Percentiles rank a stretch among this genome's conserved stretches.
Evolutionary conservation across 208 protist genomes (phyloP).

Genomic region (Acanthamoeba triangularis): DNA sequence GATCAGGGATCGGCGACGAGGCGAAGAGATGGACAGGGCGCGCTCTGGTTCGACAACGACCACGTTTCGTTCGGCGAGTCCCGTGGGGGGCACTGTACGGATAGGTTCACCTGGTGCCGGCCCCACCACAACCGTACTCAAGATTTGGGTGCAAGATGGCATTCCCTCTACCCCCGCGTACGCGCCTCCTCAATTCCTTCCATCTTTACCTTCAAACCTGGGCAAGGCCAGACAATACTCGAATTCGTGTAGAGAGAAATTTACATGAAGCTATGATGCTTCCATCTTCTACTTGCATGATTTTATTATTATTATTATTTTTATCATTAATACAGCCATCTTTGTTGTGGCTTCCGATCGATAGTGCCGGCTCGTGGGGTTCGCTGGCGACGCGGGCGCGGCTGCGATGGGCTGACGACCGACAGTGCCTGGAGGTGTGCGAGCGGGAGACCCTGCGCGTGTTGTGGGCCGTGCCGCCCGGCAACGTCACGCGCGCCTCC

Average conservation of each 20-base stretch:
- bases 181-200: neutral
- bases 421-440: neutral
- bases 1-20: neutral
- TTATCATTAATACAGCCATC: no score
- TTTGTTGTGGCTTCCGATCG: neutral
- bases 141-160: conserved; percentile 1
- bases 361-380: conserved; percentile 7
- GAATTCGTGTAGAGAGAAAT: neutral
- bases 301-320: neutral
- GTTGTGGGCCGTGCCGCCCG: neutral
- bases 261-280: no score
- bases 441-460: conserved; percentile 15
- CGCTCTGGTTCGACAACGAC: neutral
- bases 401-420: neutral
- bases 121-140: neutral
- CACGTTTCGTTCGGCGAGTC: neutral
- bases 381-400: neutral
- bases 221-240: neutral
- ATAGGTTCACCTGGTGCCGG: neutral
- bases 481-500: neutral
- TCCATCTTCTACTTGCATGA: neutral
- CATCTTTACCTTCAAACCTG: no score
- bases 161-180: neutral
- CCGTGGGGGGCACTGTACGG: neutral
- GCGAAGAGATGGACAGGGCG: neutral